Base-by-base conservation (phyloP, 2,329 filamentous ascomycete species). In the Cercospora sp. region DNA sequence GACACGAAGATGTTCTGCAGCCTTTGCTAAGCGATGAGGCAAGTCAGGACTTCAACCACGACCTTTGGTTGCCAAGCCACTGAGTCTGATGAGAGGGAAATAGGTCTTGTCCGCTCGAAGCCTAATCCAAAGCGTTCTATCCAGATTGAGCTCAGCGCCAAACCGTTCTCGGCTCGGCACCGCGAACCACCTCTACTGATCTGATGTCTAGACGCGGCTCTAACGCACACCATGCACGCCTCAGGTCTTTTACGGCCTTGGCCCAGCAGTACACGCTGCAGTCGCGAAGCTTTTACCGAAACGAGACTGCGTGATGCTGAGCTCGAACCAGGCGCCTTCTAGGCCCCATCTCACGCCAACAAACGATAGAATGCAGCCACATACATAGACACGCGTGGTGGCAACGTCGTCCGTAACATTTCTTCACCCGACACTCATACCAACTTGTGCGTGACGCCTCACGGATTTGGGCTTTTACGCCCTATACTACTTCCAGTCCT, bases 291-390 rank as follows among this genome's bases (percentile, higher is more conserved):
- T 60, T 39, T 60, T 39, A 16, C 30, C 58, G 58, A 42, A 23
- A 59, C 23, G 58, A 42, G 31, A 33, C n/a, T 42, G 18, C 31
- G n/a, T 62, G 60, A 62, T 62, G 60, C 23, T 62, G 20, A 39
- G 60, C 36, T 62, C 10, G 36, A 45, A 6, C 26, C 18, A 45
- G 39, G 36, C 60, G 39, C 20, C 26, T 48, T 62, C 39, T 20
- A 62, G 36, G 23, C 31, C 58, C 23, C 2, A 3, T 20, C 4
- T 9, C 5, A 20, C 36, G 58, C 16, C 36, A 60, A 45, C 3
- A 42, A 39, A 39, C 31, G 31, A 60, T 31, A 13, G 16, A 18
- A 31, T 36, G 55, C 55, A 33, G 55, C 26, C 55, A 45, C 59
- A 28, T 61, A 61, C 60, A 16, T n/a, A 31, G n/a, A 5, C 13